Evolutionary conservation across 2,329 filamentous ascomycete genomes (phyloP).

Genomic region (Mycosphaerella arachidis): DNA sequence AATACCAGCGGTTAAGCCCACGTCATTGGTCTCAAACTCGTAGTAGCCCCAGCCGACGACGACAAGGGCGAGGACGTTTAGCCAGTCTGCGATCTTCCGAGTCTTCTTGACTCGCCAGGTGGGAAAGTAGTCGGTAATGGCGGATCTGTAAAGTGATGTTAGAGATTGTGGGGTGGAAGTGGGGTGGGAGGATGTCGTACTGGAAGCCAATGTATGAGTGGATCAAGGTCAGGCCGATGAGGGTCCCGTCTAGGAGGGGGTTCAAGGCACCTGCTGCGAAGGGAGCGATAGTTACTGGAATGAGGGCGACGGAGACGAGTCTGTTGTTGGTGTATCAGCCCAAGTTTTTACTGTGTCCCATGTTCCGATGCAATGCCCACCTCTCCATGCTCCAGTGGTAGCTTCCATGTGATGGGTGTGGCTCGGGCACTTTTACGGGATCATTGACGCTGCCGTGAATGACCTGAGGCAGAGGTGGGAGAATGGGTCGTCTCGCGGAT

Average conservation of each 20-base stretch:
- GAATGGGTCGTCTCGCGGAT: constrained; percentile 66
- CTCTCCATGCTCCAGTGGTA: constrained; percentile 98
- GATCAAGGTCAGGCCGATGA: constrained; percentile 77
- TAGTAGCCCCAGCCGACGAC: constrained; percentile 85
- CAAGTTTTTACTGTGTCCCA: neutral
- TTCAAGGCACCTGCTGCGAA: constrained; percentile 91
- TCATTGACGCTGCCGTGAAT: constrained; percentile 68
- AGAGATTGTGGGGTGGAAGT: neutral
- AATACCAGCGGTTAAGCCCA: constrained; percentile 84
- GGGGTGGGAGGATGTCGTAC: constrained; percentile 41
- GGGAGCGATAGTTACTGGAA: constrained; percentile 83
- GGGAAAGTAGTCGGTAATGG: constrained; percentile 90
- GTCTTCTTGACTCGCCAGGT: constrained; percentile 62
- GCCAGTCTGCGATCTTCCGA: constrained; percentile 68
- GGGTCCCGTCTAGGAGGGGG: constrained; percentile 78
- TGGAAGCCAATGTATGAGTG: constrained; percentile 97
- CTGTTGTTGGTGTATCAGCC: constrained; percentile 40
- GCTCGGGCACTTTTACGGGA: constrained; percentile 66
- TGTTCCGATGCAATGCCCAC: constrained; percentile 33
- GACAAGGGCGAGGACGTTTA: constrained; percentile 71
- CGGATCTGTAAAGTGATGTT: constrained; percentile 44
- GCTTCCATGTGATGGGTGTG: constrained; percentile 77
- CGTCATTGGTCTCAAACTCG: constrained; percentile 98
- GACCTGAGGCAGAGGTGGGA: constrained; percentile 71
- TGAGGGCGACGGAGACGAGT: constrained; percentile 69